Conservation (phyloP, 148 eudicot genomes). For the Cornus suecica region DNA sequence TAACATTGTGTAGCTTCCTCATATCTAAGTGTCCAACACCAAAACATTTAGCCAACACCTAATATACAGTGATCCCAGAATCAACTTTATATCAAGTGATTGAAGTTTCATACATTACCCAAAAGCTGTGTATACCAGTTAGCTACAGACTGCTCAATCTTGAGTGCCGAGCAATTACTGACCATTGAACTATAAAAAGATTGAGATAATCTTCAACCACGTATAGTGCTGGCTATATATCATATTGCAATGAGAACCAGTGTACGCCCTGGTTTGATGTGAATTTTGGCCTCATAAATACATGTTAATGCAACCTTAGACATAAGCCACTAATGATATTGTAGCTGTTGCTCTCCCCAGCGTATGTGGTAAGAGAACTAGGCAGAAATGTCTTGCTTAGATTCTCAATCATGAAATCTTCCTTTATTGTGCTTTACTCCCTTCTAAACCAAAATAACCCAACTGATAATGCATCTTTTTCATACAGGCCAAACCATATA, state of each 20-base stretch:
- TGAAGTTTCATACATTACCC: not conserved
- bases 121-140: not conserved
- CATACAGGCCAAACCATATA: constrained; percentile 48
- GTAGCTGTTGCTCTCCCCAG: not conserved
- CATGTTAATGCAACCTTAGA: not conserved
- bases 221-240: not conserved
- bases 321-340: not conserved
- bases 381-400: not conserved
- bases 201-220: not conserved
- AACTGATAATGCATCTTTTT: constrained; percentile 7
- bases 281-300: not conserved
- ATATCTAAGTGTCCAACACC: not conserved
- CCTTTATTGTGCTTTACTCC: not conserved
- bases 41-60: not conserved
- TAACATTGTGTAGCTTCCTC: not conserved
- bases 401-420: constrained; percentile 1
- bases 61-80: not conserved
- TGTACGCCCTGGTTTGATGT: not conserved
- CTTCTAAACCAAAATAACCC: not conserved
- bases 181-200: not conserved
- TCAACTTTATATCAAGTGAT: not conserved
- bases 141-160: not conserved
- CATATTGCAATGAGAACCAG: not conserved
- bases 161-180: not conserved
- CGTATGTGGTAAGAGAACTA: not conserved